These are phyloP conservation scores for Corylus americana DNA, from an alignment of 306 rosid species.

Conservation along the genomic window DNA sequence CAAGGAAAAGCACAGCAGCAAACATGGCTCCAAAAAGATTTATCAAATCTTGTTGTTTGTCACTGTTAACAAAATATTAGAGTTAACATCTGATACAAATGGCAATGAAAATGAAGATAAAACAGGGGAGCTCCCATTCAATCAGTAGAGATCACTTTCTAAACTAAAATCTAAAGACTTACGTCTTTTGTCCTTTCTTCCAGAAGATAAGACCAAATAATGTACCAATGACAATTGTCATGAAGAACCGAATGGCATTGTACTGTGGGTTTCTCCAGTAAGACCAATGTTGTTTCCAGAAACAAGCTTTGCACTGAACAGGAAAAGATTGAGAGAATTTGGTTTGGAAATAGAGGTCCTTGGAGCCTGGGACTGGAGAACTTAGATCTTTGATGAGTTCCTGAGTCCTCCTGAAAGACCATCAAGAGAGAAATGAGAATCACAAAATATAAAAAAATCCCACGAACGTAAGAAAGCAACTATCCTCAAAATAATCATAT, in stretches of 20 bases:
- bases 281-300: conserved; percentile 82
- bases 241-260: conserved; percentile 50
- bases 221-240: conserved; percentile 44
- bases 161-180: conserved; percentile 23
- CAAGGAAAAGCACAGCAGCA: conserved; percentile 70
- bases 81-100: neutral
- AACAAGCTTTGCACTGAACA: conserved; percentile 71
- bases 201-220: conserved; percentile 67
- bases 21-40: conserved; percentile 69
- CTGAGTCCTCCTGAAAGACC: conserved; percentile 52
- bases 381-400: conserved; percentile 58
- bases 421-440: neutral
- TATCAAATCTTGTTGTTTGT: conserved; percentile 48
- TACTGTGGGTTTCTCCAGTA: conserved; percentile 73
- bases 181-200: conserved; percentile 52
- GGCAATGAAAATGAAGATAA: neutral
- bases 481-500: neutral
- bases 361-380: conserved; percentile 47
- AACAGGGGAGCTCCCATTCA: neutral
- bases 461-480: neutral
- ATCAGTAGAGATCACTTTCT: neutral
- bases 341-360: conserved; percentile 67
- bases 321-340: conserved; percentile 55
- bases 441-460: neutral
- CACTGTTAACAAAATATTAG: conserved; percentile 33